Evolutionary conservation across 257 asterid genomes (phyloP).

Genomic region (Anisodus acutangulus): DNA sequence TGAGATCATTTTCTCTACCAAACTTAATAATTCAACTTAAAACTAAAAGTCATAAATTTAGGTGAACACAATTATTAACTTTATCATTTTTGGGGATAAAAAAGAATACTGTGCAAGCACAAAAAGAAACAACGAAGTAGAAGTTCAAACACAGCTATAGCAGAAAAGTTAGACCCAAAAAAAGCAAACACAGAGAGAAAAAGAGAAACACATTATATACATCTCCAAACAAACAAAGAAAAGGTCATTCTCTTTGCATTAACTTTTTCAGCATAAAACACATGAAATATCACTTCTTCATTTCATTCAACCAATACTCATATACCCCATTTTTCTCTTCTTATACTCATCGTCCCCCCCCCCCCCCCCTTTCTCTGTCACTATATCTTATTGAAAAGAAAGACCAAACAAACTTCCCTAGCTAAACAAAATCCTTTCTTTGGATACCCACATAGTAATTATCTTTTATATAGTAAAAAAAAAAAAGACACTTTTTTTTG

Average conservation of each 20-base stretch:
- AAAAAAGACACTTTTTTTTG: not conserved
- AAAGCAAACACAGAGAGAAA: not conserved
- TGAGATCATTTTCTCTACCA: not conserved
- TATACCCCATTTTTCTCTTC: not conserved
- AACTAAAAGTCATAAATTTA: not conserved
- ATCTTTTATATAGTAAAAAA: not conserved
- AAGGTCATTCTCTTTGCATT: not conserved
- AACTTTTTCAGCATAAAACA: slow-evolving; percentile 8
- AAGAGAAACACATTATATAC: not conserved
- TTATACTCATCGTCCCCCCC: not conserved
- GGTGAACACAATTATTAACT: not conserved
- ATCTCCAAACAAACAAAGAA: not conserved
- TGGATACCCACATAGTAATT: slow-evolving; percentile 24
- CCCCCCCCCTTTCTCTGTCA: not conserved
- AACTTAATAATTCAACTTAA: not conserved
- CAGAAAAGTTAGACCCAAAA: slow-evolving; percentile 24
- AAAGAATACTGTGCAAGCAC: slow-evolving; percentile 24
- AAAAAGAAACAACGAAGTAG: slow-evolving; percentile 37
- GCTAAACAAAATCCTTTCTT: not conserved
- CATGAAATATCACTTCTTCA: slow-evolving; percentile 23
- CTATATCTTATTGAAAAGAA: not conserved
- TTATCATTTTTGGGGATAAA: not conserved
- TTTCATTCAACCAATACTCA: not conserved
- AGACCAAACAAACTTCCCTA: slow-evolving; percentile 4
- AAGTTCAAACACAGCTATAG: slow-evolving; percentile 26